These are phyloP conservation scores for Mariannaea sp. DNA, from an alignment of 2,329 filamentous ascomycete genomes.

Conservation along the genomic window DNA sequence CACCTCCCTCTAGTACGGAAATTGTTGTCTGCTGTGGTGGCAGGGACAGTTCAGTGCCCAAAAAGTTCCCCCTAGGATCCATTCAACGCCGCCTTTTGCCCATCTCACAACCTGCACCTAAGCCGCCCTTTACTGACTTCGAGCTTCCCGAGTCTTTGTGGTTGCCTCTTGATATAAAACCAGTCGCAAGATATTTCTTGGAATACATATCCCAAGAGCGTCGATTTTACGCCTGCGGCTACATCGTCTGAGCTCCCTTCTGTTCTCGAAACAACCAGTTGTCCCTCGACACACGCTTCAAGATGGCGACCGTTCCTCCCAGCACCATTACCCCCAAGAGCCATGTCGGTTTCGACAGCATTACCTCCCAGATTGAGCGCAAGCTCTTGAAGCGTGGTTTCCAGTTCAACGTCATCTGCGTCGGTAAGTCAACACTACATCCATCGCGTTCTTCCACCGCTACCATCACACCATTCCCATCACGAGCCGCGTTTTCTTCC, in stretches of 20 bases:
- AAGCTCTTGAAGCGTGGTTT: slow-evolving; percentile 99
- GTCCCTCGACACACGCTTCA: slow-evolving; percentile 38
- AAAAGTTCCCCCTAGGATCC: slow-evolving; percentile 48
- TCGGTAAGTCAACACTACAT: slow-evolving; percentile 71
- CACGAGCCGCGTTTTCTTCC: slow-evolving; percentile 16
- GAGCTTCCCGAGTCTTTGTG: slow-evolving; percentile 29
- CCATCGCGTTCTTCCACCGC: slow-evolving; percentile 19
- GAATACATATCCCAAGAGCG: slow-evolving; percentile 34
- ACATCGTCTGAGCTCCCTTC: slow-evolving; percentile 40
- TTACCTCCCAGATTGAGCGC: slow-evolving; percentile 98
- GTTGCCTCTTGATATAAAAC: slow-evolving; percentile 27
- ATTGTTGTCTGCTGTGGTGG: slow-evolving; percentile 55
- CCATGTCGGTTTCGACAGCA: slow-evolving; percentile 99
- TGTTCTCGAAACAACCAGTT: slow-evolving; percentile 38
- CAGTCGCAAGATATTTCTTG: slow-evolving; percentile 35
- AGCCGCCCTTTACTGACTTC: slow-evolving; percentile 32
- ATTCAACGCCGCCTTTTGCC: slow-evolving; percentile 34
- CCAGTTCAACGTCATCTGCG: slow-evolving; percentile 99
- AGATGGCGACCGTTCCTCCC: slow-evolving; percentile 67
- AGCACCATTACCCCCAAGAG: slow-evolving; percentile 84
- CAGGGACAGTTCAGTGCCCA: slow-evolving; percentile 44
- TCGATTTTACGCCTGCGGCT: slow-evolving; percentile 27
- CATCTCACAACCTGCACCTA: slow-evolving; percentile 39
- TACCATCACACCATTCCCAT: slow-evolving; percentile 27
- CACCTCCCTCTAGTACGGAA: slow-evolving; percentile 49